phyloP scores from a whole-genome alignment of 441 rosid genomes.

The Arabidopsis lyrata region DNA sequence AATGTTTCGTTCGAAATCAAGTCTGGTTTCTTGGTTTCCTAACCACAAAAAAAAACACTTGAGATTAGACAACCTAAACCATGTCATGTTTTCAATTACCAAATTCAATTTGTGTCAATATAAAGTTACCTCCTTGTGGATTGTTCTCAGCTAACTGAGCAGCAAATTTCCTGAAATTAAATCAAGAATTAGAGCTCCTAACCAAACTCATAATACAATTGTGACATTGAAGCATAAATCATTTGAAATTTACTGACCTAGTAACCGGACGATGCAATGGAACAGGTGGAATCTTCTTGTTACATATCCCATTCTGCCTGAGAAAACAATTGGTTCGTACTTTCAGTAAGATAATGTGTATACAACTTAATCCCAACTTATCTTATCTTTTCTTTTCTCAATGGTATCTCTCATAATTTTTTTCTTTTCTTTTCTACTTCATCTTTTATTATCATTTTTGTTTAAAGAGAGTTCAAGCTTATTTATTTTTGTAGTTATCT shows the following conservation, averaged over 20 bases:
- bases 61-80: not conserved
- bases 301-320: slow-evolving; percentile 56
- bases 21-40: slow-evolving; percentile 59
- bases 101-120: not conserved
- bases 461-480: too few species aligned
- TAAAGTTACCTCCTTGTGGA: slow-evolving; percentile 52
- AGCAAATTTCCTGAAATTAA: slow-evolving; percentile 68
- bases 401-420: too few species aligned
- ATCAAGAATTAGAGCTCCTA: slow-evolving; percentile 12
- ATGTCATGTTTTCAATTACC: not conserved
- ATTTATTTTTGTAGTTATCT: too few species aligned
- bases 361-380: too few species aligned
- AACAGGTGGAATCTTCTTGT: slow-evolving; percentile 53
- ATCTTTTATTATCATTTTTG: too few species aligned
- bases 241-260: slow-evolving; percentile 46
- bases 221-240: slow-evolving; percentile 4
- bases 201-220: not conserved
- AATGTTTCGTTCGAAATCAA: slow-evolving; percentile 47
- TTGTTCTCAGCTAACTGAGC: slow-evolving; percentile 71
- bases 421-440: too few species aligned
- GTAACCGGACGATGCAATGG: slow-evolving; percentile 80
- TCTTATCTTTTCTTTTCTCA: too few species aligned
- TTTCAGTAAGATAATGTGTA: not conserved
- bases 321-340: not conserved
- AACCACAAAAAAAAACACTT: slow-evolving; percentile 2